These are phyloP conservation scores for Xanthoconium purpureum DNA, from an alignment of 768 basidiomycete genomes.

Conservation along the genomic window DNA sequence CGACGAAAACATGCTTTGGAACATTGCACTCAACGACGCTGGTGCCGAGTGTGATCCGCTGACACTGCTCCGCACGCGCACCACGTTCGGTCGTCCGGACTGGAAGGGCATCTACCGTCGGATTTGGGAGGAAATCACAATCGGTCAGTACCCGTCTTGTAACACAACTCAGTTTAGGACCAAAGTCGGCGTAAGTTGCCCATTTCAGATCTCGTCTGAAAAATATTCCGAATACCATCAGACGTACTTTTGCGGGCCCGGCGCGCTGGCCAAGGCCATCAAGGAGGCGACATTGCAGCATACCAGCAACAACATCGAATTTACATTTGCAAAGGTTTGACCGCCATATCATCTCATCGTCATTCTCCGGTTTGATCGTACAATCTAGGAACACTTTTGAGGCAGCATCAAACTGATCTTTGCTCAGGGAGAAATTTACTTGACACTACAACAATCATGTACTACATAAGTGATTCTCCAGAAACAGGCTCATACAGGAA, in stretches of 20 bases:
- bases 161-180: conserved; percentile 76
- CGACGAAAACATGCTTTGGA: conserved; percentile 84
- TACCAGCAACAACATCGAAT: conserved; percentile 56
- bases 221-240: conserved; percentile 25
- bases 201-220: not conserved
- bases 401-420: not conserved
- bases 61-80: conserved; percentile 82
- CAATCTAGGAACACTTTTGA: conserved; percentile 18
- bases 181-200: conserved; percentile 68
- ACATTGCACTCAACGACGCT: conserved; percentile 84
- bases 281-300: conserved; percentile 64
- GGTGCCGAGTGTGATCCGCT: conserved; percentile 86
- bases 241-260: conserved; percentile 91
- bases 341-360: conserved; percentile 13
- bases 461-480: not conserved
- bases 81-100: conserved; percentile 90
- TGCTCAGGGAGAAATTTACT: not conserved
- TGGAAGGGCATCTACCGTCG: conserved; percentile 79
- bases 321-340: conserved; percentile 79
- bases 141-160: conserved; percentile 78
- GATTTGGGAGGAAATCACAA: conserved; percentile 76
- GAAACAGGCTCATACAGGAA: not conserved
- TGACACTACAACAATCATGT: not conserved
- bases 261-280: conserved; percentile 69
- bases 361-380: not conserved